Evolutionary conservation across 1,284 basidiomycete species (phyloP).

Genomic region (Cystobasidium sp.): DNA sequence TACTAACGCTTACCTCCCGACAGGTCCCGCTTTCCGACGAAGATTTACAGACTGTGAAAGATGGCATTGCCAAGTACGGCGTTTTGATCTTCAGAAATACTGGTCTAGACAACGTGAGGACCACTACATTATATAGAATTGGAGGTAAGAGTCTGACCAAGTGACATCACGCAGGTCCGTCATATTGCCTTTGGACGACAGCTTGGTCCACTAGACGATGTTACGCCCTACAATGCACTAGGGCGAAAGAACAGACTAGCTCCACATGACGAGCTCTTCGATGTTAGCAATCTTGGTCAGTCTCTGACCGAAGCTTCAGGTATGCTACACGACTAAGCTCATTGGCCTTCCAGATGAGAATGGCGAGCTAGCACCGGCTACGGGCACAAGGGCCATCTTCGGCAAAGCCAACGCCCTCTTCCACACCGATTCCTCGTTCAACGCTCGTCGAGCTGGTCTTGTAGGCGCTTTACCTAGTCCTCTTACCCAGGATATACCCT

Average conservation of each 20-base stretch:
- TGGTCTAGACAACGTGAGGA: constrained; percentile 47
- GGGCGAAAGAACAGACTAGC: constrained; percentile 47
- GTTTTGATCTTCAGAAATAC: constrained; percentile 54
- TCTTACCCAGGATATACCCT: background rate
- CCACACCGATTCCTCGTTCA: constrained; percentile 55
- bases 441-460: constrained; percentile 51
- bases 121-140: background rate
- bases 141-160: background rate
- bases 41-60: background rate
- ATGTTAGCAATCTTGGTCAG: constrained; percentile 49
- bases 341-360: background rate
- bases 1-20: constrained; percentile 39
- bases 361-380: constrained; percentile 12
- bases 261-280: constrained; percentile 50
- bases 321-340: background rate
- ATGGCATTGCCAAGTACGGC: constrained; percentile 48
- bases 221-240: constrained; percentile 48
- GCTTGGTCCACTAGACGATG: constrained; percentile 50
- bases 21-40: background rate
- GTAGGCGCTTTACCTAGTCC: background rate
- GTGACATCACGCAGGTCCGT: constrained; percentile 13
- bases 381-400: constrained; percentile 25
- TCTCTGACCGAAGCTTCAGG: background rate
- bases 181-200: constrained; percentile 52
- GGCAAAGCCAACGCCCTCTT: constrained; percentile 51